Base-by-base conservation (phyloP, 345 rosid genomes). In the Litchi chinensis region DNA sequence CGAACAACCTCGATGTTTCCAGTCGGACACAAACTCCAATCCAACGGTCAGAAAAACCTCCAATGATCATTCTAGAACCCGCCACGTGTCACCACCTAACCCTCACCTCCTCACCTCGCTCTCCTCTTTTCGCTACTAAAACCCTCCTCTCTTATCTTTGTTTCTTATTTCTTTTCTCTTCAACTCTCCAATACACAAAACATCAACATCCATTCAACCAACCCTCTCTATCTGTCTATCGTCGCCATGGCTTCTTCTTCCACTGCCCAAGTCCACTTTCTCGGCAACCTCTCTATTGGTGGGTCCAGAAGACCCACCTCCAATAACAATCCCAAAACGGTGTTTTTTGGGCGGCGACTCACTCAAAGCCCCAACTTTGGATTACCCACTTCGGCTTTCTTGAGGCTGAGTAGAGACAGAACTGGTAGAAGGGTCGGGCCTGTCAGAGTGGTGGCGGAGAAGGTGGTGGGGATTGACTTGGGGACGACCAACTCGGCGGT, bases 401-500 rank as follows among this genome's bases (percentile, higher is more conserved):
- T 95, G 39, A 86, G 87, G 65, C 76, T 85, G 24, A 44, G 70
- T 10, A 78, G 46, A 37, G 80, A 70, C 16, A 81, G 75, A 15
- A 57, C 75, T 40, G 50, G 75, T 40, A 74, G 85, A 15, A 85
- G 80, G 0, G 86, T 82, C 0, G 96, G 95, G 21, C 94, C 97
- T 0, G 77, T 93, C 13, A 82, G 94, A 22, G 96, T 92, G 19
- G 93, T 87, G 65, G 88, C 84, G 68, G 99, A 96, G 89, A 96
- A 96, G 66, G 95, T 94, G 7, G 98, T 96, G 39, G 99, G 98
- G 28, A 97, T 97, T 71, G 99, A 97, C 85, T 77, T 93, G 74
- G 99, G 99, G 46, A 97, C 99, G 10, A 97, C 98, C 10, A 97
- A 97, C 76, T 97, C 99, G 19, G 98, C 98, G 0, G 99, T 93